Conservation (phyloP, 2,329 filamentous ascomycete genomes). For the Sporothrix protearum region DNA sequence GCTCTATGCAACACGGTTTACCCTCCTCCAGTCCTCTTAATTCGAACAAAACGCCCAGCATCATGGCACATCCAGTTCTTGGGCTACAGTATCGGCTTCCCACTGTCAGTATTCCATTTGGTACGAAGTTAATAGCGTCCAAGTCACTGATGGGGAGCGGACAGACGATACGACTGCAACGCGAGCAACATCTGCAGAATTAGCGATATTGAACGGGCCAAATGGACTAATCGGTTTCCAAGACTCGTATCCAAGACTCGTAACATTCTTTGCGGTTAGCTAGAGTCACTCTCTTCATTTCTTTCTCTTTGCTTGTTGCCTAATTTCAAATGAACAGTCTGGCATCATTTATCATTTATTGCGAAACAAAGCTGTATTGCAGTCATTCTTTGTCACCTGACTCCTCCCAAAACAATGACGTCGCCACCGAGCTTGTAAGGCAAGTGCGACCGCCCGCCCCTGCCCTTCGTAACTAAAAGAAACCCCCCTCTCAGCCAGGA, state of each 20-base stretch:
- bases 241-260: too few relatives aligned
- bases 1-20: background rate
- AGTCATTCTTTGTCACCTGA: slow-evolving; percentile 18
- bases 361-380: background rate
- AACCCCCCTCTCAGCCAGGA: background rate
- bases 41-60: background rate
- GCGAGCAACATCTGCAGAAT: background rate
- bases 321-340: slow-evolving; percentile 17
- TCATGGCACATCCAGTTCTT: background rate
- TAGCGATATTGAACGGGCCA: background rate
- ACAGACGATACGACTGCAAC: background rate
- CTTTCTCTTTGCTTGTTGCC: background rate
- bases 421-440: slow-evolving; percentile 20
- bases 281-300: background rate
- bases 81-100: background rate
- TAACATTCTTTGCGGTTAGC: background rate
- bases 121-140: background rate
- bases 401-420: slow-evolving; percentile 21
- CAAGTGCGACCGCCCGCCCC: background rate
- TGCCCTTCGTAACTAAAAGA: background rate
- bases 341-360: background rate
- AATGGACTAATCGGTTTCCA: too few relatives aligned
- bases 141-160: background rate
- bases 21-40: background rate
- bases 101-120: background rate